Base-by-base conservation (phyloP, 495 filamentous ascomycete species). In the Neurospora hispaniola region DNA sequence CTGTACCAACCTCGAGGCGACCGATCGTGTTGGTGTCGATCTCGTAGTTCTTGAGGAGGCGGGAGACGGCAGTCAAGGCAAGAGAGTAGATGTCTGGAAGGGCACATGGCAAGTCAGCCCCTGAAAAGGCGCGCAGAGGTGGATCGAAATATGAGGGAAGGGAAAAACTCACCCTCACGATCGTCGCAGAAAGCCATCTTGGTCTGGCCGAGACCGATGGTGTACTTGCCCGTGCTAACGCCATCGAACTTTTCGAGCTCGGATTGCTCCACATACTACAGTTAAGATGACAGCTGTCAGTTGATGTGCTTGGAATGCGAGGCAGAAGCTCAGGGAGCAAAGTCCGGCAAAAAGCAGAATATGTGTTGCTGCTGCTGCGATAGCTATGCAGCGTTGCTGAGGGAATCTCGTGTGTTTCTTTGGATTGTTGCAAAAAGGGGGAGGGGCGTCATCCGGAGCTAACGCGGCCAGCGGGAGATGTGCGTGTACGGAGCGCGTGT, bases 121-220 rank as follows among this genome's bases (percentile, higher is more conserved):
- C 69, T 71, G 76, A 70, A 71, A 73, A 75, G 48, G 73, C 69
- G 69, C 23, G 46, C 2, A 43, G 40, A 42, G 59, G 35, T 59
- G 8, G 9, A n/a, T 1, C 18, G 14, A 10, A 20, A 48, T 71
- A 20, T 20, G 70, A 38, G 59, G 23, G 71, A 77, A 40, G 7
- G 43, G 18, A 41, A 70, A 6, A 62, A 84, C 86, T 84, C 84
- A 97, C 95, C 95, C 88, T 99, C 96, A 78, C 94, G 89, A 83
- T 99, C 96, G 87, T 99, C 96, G 82, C 96, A 98, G 87, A 99
- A 99, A 88, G 92, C 94, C 96, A 99, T 99, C 85, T 96, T 97
- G 76, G 95, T 98, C 90, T 98, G 96, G 77, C 96, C 96, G 70
- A 99, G 92, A 86, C 96, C 96, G 84, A 99, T 99, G 76, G 96